Percentiles rank a stretch among this genome's conserved stretches.
phyloP scores from a whole-genome alignment of 1,284 basidiomycete species.

The Cryptococcus sp. region DNA sequence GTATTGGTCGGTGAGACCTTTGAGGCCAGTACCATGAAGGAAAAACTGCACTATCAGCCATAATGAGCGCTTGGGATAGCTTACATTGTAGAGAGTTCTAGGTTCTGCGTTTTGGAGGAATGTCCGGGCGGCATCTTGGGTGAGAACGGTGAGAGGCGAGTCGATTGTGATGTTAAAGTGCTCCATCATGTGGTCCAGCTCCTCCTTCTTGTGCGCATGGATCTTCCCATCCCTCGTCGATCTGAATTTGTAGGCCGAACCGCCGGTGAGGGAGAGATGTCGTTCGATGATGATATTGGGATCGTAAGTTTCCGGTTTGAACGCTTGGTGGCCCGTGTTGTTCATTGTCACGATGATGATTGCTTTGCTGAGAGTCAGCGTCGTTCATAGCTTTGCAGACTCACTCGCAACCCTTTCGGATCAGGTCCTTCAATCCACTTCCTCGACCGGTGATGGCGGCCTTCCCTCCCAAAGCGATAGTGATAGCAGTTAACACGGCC shows the following conservation, averaged over 20 bases:
- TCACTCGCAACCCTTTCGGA: slow-evolving; percentile 76
- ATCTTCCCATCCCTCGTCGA: slow-evolving; percentile 57
- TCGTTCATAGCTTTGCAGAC: slow-evolving; percentile 29
- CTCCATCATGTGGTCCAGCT: slow-evolving; percentile 79
- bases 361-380: slow-evolving; percentile 52
- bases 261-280: slow-evolving; percentile 67
- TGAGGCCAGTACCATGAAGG: slow-evolving; percentile 85
- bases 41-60: slow-evolving; percentile 64
- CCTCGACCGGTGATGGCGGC: slow-evolving; percentile 83
- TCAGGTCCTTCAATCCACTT: slow-evolving; percentile 77
- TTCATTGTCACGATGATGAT: slow-evolving; percentile 75
- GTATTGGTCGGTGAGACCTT: slow-evolving; percentile 82
- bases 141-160: slow-evolving; percentile 91
- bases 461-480: slow-evolving; percentile 89
- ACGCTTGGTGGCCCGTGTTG: slow-evolving; percentile 87
- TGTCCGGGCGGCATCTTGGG: slow-evolving; percentile 76
- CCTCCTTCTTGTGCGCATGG: slow-evolving; percentile 74
- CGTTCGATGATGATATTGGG: slow-evolving; percentile 80
- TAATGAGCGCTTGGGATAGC: slow-evolving; percentile 14
- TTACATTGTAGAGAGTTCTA: slow-evolving; percentile 82
- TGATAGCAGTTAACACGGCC: slow-evolving; percentile 87
- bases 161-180: slow-evolving; percentile 92
- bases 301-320: slow-evolving; percentile 73
- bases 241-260: slow-evolving; percentile 77
- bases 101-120: slow-evolving; percentile 81